A percentile compares a stretch with the other conserved stretches of the same genome.
Conservation (phyloP, 768 basidiomycete species). For the Nidularia pulvinata region DNA sequence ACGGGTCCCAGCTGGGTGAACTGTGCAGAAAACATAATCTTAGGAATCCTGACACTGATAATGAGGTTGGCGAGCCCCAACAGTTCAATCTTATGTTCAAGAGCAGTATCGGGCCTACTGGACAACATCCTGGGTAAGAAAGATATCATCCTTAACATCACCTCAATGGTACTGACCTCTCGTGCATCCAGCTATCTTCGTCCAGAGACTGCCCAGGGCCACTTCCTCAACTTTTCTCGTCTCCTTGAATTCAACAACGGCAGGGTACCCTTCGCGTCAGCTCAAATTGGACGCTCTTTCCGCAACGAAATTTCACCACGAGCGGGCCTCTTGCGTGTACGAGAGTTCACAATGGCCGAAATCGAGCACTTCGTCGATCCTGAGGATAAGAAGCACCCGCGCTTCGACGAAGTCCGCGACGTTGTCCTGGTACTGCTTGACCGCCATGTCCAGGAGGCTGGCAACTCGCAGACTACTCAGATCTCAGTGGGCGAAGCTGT, state of each 20-base stretch:
- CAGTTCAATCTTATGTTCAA: constrained; percentile 99
- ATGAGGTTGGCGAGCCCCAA: constrained; percentile 91
- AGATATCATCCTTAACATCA: no score
- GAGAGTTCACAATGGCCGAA: constrained; percentile 99
- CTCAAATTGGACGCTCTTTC: constrained; percentile 95
- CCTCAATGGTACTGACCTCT: no score
- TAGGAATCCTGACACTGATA: constrained; percentile 89
- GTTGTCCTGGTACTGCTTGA: constrained; percentile 78
- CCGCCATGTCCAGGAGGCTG: constrained; percentile 79
- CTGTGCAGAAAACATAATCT: constrained; percentile 82
- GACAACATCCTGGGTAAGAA: constrained; percentile 89
- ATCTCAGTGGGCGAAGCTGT: constrained; percentile 93
- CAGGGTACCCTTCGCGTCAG: constrained; percentile 94
- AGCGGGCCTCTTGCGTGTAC: constrained; percentile 93
- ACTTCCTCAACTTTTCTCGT: constrained; percentile 98
- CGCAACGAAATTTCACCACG: constrained; percentile 98
- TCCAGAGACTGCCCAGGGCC: constrained; percentile 98
- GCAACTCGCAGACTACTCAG: constrained; percentile 58
- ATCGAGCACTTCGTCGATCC: constrained; percentile 99
- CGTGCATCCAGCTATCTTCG: constrained; percentile 66
- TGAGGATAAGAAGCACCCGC: constrained; percentile 80
- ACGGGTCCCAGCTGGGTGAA: constrained; percentile 85
- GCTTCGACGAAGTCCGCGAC: constrained; percentile 82
- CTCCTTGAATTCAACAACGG: constrained; percentile 99
- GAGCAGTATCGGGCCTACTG: constrained; percentile 96